phyloP scores from a whole-genome alignment of 78 protist species.

The Dictyostelium purpureum region DNA sequence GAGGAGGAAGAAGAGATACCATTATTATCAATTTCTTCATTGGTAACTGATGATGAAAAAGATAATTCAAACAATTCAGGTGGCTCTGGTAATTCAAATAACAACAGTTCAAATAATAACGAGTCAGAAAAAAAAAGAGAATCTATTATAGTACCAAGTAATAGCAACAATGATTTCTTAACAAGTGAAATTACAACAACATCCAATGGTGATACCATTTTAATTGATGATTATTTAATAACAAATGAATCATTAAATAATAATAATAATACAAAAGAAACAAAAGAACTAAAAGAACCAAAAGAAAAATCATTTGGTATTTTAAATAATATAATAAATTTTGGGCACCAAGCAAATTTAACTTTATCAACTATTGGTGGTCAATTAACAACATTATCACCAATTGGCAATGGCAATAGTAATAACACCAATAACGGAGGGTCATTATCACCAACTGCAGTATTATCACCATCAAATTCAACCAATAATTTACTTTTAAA shows the following conservation, averaged over 20 bases:
- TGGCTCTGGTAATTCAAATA: not conserved
- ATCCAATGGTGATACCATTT: not conserved
- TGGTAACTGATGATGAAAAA: not conserved
- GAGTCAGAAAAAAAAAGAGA: not conserved
- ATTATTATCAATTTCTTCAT: not conserved
- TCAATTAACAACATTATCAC: not conserved
- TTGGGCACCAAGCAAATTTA: not conserved
- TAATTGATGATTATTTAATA: conserved; percentile 14
- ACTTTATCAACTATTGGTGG: not conserved
- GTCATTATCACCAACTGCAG: not conserved
- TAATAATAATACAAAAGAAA: not conserved
- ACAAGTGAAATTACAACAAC: not conserved
- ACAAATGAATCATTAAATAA: not conserved
- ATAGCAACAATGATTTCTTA: not conserved
- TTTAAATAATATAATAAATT: conserved; percentile 15
- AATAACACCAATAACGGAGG: not conserved
- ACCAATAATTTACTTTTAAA: not conserved
- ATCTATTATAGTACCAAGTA: not conserved
- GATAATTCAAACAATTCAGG: not conserved
- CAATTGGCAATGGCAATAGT: not conserved
- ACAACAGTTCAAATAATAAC: not conserved
- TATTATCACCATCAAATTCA: not conserved
- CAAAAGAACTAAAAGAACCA: not conserved
- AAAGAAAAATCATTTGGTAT: not conserved
- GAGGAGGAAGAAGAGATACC: not conserved